phyloP scores from a whole-genome alignment of 2,329 filamentous ascomycete species.

The Sclerotinia sclerotiorum region DNA sequence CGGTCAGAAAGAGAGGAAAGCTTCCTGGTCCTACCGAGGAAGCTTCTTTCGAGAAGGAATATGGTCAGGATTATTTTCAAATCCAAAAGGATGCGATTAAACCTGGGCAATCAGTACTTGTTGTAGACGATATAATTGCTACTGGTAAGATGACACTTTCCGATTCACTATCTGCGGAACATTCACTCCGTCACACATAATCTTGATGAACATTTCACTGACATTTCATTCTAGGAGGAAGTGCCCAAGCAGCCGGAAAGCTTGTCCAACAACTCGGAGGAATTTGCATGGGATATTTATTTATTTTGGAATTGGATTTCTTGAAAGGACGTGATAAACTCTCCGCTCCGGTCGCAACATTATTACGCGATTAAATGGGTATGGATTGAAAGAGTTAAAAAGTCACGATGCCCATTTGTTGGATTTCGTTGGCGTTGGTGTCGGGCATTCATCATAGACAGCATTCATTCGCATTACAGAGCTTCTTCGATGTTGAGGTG shows the following conservation, averaged over 20 bases:
- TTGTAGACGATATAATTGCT: constrained; percentile 98
- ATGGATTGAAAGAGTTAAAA: constrained; percentile 20
- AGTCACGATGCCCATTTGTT: constrained; percentile 13
- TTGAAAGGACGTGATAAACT: constrained; percentile 91
- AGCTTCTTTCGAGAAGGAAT: constrained; percentile 90
- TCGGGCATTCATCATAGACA: constrained; percentile 34
- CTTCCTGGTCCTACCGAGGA: constrained; percentile 86
- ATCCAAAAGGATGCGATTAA: constrained; percentile 87
- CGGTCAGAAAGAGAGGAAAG: constrained; percentile 94
- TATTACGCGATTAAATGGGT: constrained; percentile 63
- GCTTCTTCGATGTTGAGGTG: constrained; percentile 16
- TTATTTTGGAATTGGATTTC: constrained; percentile 93
- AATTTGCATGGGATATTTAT: constrained; percentile 82
- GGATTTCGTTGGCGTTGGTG: constrained; percentile 33
- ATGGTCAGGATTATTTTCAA: constrained; percentile 92
- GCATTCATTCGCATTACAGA: constrained; percentile 34
- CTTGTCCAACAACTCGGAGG: constrained; percentile 86
- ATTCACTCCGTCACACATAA: no score
- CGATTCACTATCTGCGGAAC: neutral
- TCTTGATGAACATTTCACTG: constrained; percentile 5
- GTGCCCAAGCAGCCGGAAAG: constrained; percentile 80
- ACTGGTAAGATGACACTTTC: constrained; percentile 66
- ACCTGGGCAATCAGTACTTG: constrained; percentile 81
- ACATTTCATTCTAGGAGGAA: constrained; percentile 66
- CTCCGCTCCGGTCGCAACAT: constrained; percentile 76